phyloP scores from a whole-genome alignment of 2,329 filamentous ascomycete species.

The Diplocarpon rosae region DNA sequence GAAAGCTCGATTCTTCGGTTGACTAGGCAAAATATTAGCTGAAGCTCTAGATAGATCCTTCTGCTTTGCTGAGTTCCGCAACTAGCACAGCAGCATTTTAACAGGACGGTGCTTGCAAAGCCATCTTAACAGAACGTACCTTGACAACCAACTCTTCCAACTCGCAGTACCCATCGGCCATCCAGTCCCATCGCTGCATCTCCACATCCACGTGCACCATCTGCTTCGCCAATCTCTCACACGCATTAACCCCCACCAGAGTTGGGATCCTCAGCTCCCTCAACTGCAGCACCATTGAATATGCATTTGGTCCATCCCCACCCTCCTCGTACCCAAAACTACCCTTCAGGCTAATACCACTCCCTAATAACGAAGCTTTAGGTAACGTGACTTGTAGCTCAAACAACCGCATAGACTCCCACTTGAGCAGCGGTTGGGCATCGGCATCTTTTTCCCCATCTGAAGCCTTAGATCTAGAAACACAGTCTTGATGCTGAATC shows the following conservation, averaged over 20 bases:
- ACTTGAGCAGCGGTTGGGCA: constrained; percentile 26
- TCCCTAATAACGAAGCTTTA: constrained; percentile 58
- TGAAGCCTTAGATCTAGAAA: not conserved
- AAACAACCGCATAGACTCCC: constrained; percentile 33
- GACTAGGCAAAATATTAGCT: constrained; percentile 29
- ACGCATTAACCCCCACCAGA: constrained; percentile 60
- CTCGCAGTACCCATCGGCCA: constrained; percentile 39
- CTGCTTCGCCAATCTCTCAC: constrained; percentile 58
- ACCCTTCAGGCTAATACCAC: constrained; percentile 40
- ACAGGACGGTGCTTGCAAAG: no score
- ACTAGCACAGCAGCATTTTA: no score
- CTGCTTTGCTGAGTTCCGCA: no score
- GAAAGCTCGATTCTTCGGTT: constrained; percentile 45
- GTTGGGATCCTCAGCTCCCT: constrained; percentile 51
- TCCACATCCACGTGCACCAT: constrained; percentile 52
- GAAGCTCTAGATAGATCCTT: no score
- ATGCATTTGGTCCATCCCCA: constrained; percentile 12
- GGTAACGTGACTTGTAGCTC: constrained; percentile 46
- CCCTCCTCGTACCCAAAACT: constrained; percentile 29
- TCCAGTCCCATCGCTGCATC: constrained; percentile 37
- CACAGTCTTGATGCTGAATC: not conserved
- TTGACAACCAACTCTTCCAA: constrained; percentile 51
- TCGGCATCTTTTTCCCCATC: not conserved
- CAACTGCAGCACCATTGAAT: constrained; percentile 30
- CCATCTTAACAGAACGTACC: constrained; percentile 31